Conservation (phyloP, 352 stramenopile species). For the Pythium vanterpoolii region DNA sequence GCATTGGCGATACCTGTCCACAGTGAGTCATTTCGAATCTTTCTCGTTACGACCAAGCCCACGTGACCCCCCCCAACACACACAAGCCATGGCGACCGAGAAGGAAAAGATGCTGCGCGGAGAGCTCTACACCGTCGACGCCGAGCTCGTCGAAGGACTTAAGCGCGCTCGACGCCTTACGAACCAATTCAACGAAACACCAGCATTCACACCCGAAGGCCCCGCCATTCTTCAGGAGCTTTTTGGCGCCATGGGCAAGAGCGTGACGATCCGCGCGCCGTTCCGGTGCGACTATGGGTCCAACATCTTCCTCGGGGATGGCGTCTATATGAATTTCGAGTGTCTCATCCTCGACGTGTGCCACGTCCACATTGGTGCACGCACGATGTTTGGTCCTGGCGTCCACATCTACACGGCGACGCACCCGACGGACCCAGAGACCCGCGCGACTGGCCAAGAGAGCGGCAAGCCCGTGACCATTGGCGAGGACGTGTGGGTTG, state of each 20-base stretch:
- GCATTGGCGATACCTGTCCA: neutral
- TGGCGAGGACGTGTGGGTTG: constrained; percentile 84
- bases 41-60: neutral
- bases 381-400: constrained; percentile 67
- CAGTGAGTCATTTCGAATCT: neutral
- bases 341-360: constrained; percentile 84
- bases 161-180: constrained; percentile 30
- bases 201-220: constrained; percentile 25
- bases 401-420: constrained; percentile 82
- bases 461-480: constrained; percentile 70
- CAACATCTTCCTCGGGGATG: constrained; percentile 71
- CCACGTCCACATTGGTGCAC: constrained; percentile 69
- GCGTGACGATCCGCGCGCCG: constrained; percentile 68
- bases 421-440: constrained; percentile 60
- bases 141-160: constrained; percentile 38
- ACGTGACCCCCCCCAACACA: neutral
- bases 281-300: constrained; percentile 89
- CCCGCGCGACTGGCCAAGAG: constrained; percentile 43
- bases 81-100: constrained; percentile 30
- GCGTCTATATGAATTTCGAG: constrained; percentile 89
- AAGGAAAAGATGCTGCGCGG: constrained; percentile 60
- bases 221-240: constrained; percentile 33
- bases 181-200: constrained; percentile 40
- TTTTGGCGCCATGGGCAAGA: constrained; percentile 36
- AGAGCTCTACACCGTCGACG: constrained; percentile 50